Evolutionary conservation across 139 green algal genomes (phyloP).

Genomic region (Ettlia oleoabundans): DNA sequence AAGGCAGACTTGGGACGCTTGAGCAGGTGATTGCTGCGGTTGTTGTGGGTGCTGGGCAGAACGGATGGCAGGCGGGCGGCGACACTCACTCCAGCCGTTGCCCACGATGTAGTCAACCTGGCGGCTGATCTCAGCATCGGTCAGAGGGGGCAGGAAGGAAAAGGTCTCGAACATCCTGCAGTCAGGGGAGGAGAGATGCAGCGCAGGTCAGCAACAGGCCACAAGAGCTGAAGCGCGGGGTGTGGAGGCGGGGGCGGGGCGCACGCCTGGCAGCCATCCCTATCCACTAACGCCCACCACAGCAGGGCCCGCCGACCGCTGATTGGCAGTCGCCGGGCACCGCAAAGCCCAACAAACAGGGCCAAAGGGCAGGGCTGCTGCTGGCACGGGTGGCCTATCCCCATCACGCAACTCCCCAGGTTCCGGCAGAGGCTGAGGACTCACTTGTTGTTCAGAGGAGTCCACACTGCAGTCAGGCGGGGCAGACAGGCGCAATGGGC

Average conservation of each 20-base stretch:
- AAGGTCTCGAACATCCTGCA: constrained; percentile 98
- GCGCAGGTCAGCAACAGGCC: background rate
- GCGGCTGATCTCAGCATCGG: constrained; percentile 86
- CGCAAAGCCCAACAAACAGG: background rate
- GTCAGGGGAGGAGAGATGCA: background rate
- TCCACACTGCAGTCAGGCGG: constrained; percentile 46
- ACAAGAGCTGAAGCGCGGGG: too few species aligned
- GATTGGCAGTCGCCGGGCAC: background rate
- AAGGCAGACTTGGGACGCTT: constrained; percentile 49
- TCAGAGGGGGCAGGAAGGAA: constrained; percentile 97
- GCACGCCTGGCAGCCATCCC: background rate
- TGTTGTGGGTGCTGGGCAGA: too few species aligned
- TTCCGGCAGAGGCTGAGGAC: background rate
- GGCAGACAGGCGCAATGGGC: background rate
- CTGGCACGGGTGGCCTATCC: background rate
- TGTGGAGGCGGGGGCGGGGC: background rate
- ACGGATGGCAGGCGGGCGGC: too few species aligned
- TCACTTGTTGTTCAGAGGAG: constrained; percentile 63
- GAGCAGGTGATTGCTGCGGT: too few species aligned
- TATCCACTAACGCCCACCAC: background rate
- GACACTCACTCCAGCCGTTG: constrained; percentile 73
- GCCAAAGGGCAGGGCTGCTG: background rate
- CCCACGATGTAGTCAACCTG: constrained; percentile 96
- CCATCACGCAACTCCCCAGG: background rate
- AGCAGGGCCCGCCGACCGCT: background rate